A percentile compares a stretch with the other conserved stretches of the same genome.
Evolutionary conservation across 805 yeast species (phyloP).

Genomic region (Yueomyces sinensis): DNA sequence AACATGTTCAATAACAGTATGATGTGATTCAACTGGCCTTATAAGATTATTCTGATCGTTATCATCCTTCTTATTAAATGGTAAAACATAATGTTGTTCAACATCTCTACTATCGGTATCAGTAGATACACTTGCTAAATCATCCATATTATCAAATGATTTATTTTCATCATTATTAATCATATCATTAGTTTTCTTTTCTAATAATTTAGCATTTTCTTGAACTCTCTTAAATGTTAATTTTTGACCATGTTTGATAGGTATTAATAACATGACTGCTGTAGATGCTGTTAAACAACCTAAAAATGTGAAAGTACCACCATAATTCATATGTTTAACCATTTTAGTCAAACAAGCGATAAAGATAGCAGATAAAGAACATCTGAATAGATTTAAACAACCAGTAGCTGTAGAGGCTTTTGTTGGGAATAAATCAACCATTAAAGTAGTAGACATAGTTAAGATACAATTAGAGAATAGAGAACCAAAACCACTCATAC

Average conservation of each 20-base stretch:
- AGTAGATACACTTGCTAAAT: no score
- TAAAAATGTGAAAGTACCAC: constrained; percentile 70
- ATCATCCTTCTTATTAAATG: no score
- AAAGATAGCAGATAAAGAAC: constrained; percentile 58
- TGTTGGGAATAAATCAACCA: constrained; percentile 66
- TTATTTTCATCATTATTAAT: no score
- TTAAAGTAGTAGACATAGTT: constrained; percentile 46
- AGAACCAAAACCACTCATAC: constrained; percentile 45
- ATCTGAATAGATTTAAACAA: constrained; percentile 57
- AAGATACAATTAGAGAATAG: constrained; percentile 45
- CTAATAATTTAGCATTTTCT: background rate
- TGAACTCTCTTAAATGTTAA: constrained; percentile 10
- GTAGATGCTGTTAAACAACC: constrained; percentile 32
- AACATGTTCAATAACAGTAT: no score
- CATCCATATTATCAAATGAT: no score
- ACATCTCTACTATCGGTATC: no score
- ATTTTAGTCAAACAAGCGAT: constrained; percentile 54
- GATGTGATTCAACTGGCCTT: no score
- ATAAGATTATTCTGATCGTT: no score
- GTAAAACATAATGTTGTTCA: no score
- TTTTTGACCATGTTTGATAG: constrained; percentile 22
- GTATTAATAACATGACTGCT: constrained; percentile 13
- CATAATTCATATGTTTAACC: constrained; percentile 43
- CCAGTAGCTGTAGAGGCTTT: constrained; percentile 66
- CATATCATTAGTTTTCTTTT: background rate